Percentiles rank a stretch among this genome's conserved stretches.
Conservation (phyloP, 2,329 filamentous ascomycete species). For the Aspergillus piperis region DNA sequence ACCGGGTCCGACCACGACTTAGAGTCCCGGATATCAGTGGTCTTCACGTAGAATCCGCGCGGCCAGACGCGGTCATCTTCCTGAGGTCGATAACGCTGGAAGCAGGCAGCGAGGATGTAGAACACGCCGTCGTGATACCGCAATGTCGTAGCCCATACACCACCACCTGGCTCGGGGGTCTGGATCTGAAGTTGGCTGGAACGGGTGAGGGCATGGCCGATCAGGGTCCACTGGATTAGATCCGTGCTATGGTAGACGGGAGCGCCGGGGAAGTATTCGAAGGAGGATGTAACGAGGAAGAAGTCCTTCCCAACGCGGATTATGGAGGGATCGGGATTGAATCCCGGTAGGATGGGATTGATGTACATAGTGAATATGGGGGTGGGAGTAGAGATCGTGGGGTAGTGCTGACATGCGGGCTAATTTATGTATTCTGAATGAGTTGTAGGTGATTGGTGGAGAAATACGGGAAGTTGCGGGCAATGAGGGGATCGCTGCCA, state of each 20-base stretch:
- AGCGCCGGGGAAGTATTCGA: slow-evolving; percentile 64
- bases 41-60: slow-evolving; percentile 57
- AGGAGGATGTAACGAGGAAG: slow-evolving; percentile 63
- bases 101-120: slow-evolving; percentile 52
- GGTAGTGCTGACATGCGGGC: background rate
- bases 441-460: slow-evolving; percentile 2
- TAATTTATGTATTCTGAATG: background rate
- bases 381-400: background rate
- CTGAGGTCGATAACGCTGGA: slow-evolving; percentile 43
- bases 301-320: slow-evolving; percentile 54
- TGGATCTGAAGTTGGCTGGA: slow-evolving; percentile 39
- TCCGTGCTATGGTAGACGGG: slow-evolving; percentile 61
- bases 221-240: slow-evolving; percentile 44
- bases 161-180: slow-evolving; percentile 36
- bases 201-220: slow-evolving; percentile 38
- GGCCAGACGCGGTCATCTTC: slow-evolving; percentile 53
- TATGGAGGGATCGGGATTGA: slow-evolving; percentile 64
- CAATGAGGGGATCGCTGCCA: background rate
- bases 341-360: slow-evolving; percentile 60
- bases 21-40: slow-evolving; percentile 55
- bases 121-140: slow-evolving; percentile 48
- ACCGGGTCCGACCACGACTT: slow-evolving; percentile 56
- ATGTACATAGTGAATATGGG: slow-evolving; percentile 16
- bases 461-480: background rate
- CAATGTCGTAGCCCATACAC: slow-evolving; percentile 53